Base-by-base conservation (phyloP, 2,329 filamentous ascomycete genomes). In the Fusarium brevicatenulatum region DNA sequence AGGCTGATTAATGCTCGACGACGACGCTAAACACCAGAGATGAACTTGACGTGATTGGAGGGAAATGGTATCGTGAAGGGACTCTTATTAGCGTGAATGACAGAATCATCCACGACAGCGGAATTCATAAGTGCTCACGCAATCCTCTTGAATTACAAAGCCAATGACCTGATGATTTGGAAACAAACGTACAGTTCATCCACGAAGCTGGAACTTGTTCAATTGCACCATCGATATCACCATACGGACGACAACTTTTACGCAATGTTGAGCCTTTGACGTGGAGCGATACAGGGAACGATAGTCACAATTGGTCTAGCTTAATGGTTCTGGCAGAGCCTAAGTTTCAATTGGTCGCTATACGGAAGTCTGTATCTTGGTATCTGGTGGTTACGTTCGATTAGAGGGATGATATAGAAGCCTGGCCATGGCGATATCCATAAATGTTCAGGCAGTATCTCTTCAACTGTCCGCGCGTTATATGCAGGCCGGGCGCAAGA, bases 71-170 rank as follows among this genome's bases (percentile, higher is more conserved):
- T 39, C 32, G 18, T 9, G 8, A 37, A 30, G 3, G 11, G 12
- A 46, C 3, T 44, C 11, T 21, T 32, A n/a, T 21, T 32, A n/a
- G 58, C 34, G 49, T 53, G 11, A 10, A 61, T 37, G 30, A n/a
- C 18, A 32, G 32, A 62, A 15, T 7, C 23, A 44, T 50, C 32
- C 32, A 59, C 40, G 40, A 46, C 40, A 62, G 21, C 59, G 10
- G 25, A 46, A 60, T 37, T 44, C 53, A 62, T 62, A 62, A 59
- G 30, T 62, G 53, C 54, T 39, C 53, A 60, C 53, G 53, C 53
- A 62, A 60, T n/a, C 23, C 25, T 44, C 13, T 9, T 37, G 0
- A 21, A 46, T 55, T 42, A 55, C 57, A 23, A 60, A 60, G 57
- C 28, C 13, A 39, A 52, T 32, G 46, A 6, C 23, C 18, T 34